Base-by-base conservation (phyloP, 78 protist genomes). In the Pigoraptor vietnamica region DNA sequence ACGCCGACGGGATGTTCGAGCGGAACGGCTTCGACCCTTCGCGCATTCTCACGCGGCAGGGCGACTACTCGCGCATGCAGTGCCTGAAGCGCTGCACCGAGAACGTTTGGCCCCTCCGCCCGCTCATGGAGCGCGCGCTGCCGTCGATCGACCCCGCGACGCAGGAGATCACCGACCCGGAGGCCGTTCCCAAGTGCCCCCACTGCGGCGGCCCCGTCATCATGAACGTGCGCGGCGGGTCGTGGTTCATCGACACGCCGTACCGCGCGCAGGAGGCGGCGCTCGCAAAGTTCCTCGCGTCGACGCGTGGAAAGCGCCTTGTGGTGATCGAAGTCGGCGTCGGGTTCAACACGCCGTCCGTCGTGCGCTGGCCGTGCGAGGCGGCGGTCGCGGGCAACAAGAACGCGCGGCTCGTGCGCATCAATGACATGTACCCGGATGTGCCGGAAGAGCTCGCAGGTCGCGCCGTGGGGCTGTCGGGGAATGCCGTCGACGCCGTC, bases 1-100 rank as follows among this genome's bases (percentile, higher is more conserved):
- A 92, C 48, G 94, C 56, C 89, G 94, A 92, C 40, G 94, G 94
- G 40, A 89, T 79, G 89, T 92, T 92, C 24, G 90, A 92, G n/a
- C 94, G 83, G 39, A 89, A 87, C 32, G 94, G 91, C 35, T 92
- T 92, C 40, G 91, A 92, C 40, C 10, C 21, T 0, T 0, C 23
- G 87, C 55, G 81, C 33, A 37, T 92, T 35, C 48, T 40, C 90
- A 92, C 94, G 23, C 32, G 84, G 23, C 94, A 92, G 19, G 94
- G 94, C 23, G 94, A 92, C 40, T 92, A 89, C 55, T 1, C 25
- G 10, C 38, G 23, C 0, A 1, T 92, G 39, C 91, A 92, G 48
- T 92, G 94, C 82, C 39, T 89, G 35, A 1, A 40, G 82, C 67
- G 56, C 91, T 92, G 94, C 87, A 89, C 88, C 37, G 37, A n/a